Percentiles rank a stretch among this genome's conserved stretches.
phyloP scores from a whole-genome alignment of 2,329 filamentous ascomycete genomes.

The Fusarium verticillioides region DNA sequence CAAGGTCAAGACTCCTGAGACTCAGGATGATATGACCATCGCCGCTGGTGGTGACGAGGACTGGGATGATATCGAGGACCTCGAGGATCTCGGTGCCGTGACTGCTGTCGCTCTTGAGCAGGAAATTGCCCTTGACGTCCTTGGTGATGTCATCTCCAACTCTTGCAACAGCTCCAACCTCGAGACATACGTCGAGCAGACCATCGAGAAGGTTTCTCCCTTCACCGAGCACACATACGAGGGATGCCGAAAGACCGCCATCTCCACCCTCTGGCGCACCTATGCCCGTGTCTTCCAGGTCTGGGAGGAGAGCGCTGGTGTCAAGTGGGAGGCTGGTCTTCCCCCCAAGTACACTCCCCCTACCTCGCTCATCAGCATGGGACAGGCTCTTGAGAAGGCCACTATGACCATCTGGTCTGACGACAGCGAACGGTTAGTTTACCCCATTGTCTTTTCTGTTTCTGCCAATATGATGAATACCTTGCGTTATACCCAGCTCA shows the following conservation, averaged over 20 bases:
- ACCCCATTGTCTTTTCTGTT: conserved; percentile 29
- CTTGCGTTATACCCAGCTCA: conserved; percentile 99
- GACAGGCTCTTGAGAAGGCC: conserved; percentile 83
- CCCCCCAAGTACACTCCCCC: conserved; percentile 84
- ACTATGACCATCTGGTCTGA: conserved; percentile 89
- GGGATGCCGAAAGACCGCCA: conserved; percentile 90
- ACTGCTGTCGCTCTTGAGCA: conserved; percentile 94
- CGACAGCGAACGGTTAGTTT: conserved; percentile 90
- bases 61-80: conserved; percentile 76
- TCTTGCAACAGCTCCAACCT: conserved; percentile 79
- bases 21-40: conserved; percentile 64
- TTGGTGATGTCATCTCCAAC: conserved; percentile 91
- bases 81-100: conserved; percentile 85
- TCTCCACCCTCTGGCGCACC: conserved; percentile 91
- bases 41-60: conserved; percentile 65
- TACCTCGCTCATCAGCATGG: conserved; percentile 83
- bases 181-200: conserved; percentile 87
- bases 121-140: conserved; percentile 94
- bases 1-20: conserved; percentile 73
- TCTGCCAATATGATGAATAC: conserved; percentile 79
- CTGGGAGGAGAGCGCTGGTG: conserved; percentile 77
- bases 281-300: conserved; percentile 92
- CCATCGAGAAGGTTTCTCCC: conserved; percentile 81
- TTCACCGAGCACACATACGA: conserved; percentile 92
- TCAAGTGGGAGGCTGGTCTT: conserved; percentile 90